phyloP scores from a whole-genome alignment of 352 stramenopile species.

The Pythium myriotylum region DNA sequence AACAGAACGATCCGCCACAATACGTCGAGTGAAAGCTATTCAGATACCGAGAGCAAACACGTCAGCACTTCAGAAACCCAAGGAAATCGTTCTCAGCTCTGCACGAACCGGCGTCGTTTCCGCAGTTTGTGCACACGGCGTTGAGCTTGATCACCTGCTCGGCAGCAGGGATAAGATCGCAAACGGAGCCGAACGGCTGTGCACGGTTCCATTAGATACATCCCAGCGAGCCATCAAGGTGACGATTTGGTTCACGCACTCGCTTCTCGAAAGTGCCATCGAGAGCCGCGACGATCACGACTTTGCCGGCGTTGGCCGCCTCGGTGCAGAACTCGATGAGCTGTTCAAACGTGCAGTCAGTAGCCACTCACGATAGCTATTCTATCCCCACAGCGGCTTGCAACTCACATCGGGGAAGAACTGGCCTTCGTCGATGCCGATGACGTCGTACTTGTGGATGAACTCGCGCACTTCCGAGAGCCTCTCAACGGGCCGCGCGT shows the following conservation, averaged over 20 bases:
- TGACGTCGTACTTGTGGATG: constrained; percentile 77
- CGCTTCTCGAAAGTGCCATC: constrained; percentile 81
- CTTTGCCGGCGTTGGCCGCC: constrained; percentile 69
- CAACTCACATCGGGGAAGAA: constrained; percentile 76
- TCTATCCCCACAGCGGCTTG: too few relatives aligned
- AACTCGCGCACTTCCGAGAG: constrained; percentile 56
- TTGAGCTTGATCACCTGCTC: constrained; percentile 87
- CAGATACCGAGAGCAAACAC: not conserved
- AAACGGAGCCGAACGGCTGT: constrained; percentile 70
- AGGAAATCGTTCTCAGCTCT: too few relatives aligned
- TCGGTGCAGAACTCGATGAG: constrained; percentile 76
- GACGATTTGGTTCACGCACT: constrained; percentile 25
- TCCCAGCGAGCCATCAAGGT: not conserved
- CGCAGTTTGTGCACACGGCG: constrained; percentile 81
- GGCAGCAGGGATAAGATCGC: constrained; percentile 68
- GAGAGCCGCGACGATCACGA: constrained; percentile 78
- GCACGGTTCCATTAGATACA: not conserved
- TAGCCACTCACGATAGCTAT: not conserved
- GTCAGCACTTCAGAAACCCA: constrained; percentile 4
- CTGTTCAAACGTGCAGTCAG: constrained; percentile 23
- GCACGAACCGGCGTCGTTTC: constrained; percentile 58
- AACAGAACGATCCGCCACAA: constrained; percentile 66
- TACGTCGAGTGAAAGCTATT: constrained; percentile 71
- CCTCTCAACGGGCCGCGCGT: constrained; percentile 61
- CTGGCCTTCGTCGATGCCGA: constrained; percentile 87